phyloP scores from a whole-genome alignment of 2,329 filamentous ascomycete species.

The Diaporthe ilicicola region DNA sequence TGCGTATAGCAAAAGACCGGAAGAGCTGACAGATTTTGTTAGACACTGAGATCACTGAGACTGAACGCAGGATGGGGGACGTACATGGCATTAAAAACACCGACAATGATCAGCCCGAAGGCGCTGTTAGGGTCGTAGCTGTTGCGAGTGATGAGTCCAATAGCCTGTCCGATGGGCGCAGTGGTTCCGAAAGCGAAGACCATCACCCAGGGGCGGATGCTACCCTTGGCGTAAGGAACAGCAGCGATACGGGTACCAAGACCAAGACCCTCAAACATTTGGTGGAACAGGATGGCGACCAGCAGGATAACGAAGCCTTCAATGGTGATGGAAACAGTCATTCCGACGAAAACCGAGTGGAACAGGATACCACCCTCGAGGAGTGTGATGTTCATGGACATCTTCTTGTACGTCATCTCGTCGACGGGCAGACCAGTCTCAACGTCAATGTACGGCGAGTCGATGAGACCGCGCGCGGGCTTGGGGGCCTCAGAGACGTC shows the following conservation, averaged over 20 bases:
- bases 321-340: conserved; percentile 75
- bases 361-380: conserved; percentile 83
- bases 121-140: conserved; percentile 70
- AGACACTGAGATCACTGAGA: not conserved
- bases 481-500: conserved; percentile 39
- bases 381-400: conserved; percentile 76
- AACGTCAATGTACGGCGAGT: conserved; percentile 52
- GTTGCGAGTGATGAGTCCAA: conserved; percentile 64
- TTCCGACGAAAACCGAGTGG: conserved; percentile 79
- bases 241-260: conserved; percentile 76
- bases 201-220: conserved; percentile 67
- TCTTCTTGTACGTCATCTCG: conserved; percentile 62
- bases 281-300: conserved; percentile 76
- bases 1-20: conserved; percentile 68
- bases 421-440: conserved; percentile 54
- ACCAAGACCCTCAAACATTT: conserved; percentile 74
- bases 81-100: conserved; percentile 71
- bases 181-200: conserved; percentile 71
- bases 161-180: conserved; percentile 71
- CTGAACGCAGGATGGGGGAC: conserved; percentile 35
- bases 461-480: conserved; percentile 42
- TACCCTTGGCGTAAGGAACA: conserved; percentile 66
- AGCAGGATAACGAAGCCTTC: conserved; percentile 73
- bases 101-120: conserved; percentile 70
- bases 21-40: conserved; percentile 52